Evolutionary conservation across 2,329 filamentous ascomycete species (phyloP), one percentile per base, ranked within the genome.

Genomic region (Xylaria sp.): DNA sequence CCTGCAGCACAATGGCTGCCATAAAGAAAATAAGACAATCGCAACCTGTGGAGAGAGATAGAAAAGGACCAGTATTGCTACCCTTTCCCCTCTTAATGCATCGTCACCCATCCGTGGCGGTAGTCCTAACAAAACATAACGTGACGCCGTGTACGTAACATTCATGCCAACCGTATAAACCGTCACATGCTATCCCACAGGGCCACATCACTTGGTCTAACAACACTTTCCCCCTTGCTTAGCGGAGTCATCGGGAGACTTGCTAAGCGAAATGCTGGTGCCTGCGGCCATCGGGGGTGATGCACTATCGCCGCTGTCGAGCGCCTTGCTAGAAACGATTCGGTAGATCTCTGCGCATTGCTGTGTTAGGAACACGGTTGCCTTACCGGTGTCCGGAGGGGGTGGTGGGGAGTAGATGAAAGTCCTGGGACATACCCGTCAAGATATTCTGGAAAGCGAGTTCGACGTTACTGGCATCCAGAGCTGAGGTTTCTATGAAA

Each of bases 401-500:
- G 31, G 62, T 49, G 69, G 39, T 33, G 51, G 61, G 45, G 54
- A 22, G 56, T 54, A 50, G 53, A 39, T 38, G 25, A 7, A 31
- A 25, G 45, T 47, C 49, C 25, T 60, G 49, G n/a, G 31, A 80
- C 87, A 69, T 87, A 97, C 95, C 95, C 79, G 96, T 99, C 79
- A 99, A 86, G 79, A 99, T 99, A 83, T 98, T 98, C 85, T 99
- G 95, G 89, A 99, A 98, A 68, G 96, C 96, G 78, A 98, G 90
- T 84, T 99, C 96, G 73, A 99, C 96, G 79, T 99, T 99, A 88
- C 94, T 98, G 75, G 96, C 96, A 79, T 99, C 96, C 76, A 99
- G 90, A 71, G 96, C 96, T 69, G 96, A 99, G 47, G 96, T 99
- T 87, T 99, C 96, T 81, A 99, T 99, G 82, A 99, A 99, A 58